Base-by-base conservation (phyloP, 257 asterid genomes). In the Striga asiatica region DNA sequence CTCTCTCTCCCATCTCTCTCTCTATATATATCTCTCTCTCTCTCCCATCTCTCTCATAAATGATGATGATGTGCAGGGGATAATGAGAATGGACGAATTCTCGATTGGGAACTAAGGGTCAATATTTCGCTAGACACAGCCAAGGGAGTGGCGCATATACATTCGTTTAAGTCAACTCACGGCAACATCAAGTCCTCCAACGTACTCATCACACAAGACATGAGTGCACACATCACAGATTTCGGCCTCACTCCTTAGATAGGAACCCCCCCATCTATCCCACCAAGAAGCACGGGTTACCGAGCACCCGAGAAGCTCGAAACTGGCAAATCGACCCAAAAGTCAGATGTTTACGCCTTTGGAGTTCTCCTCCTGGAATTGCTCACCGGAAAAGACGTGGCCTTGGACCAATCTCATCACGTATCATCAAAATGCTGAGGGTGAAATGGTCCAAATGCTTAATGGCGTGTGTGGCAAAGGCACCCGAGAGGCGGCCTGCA, bases 101-200 rank as follows among this genome's bases (percentile, higher is more conserved):
- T 81, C 38, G 79, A 81, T 53, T 81, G 94, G 94, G 82, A 70
- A 56, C 55, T 79, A 3, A 83, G 94, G 67, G 74, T 83, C 12
- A 68, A 71, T 41, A 72, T 81, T 50, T 68, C 75, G 47, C 62
- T 70, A n/a, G 89, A 84, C 66, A 81, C 81, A n/a, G 84, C 94
- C 50, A 74, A 66, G 74, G 94, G 89, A 38, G 56, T 83, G 31
- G 84, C 89, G 21, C 78, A 78, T 45, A 74, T 83, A 43, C 94
- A 81, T 59, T 73, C 84, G 64, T 59, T 32, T 54, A 76, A 55
- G 56, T 11, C 78, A 50, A 65, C 59, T 48, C 89, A 83, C 49
- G 94, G 94, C 39, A 83, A 81, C 59, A 81, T 83, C 70, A 83
- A 78, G 70, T 76, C 94, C 12, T 76, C 89, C 37, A 83, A 83